phyloP scores from a whole-genome alignment of 2,329 filamentous ascomycete genomes.

The Zymoseptoria crescenta region DNA sequence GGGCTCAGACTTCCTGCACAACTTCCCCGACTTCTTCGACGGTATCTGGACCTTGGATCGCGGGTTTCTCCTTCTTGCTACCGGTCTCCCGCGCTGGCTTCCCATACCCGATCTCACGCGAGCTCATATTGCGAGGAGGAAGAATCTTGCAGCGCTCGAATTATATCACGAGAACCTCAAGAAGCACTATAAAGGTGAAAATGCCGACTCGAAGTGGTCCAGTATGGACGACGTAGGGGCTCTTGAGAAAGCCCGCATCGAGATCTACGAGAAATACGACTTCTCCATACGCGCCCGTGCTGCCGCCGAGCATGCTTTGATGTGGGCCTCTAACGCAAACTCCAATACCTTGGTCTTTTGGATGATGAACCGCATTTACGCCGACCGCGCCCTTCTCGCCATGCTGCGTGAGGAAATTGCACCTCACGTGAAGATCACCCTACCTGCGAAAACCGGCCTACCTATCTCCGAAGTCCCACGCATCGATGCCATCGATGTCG shows the following conservation, averaged over 20 bases:
- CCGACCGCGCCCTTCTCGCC: conserved; percentile 24
- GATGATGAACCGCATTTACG: conserved; percentile 32
- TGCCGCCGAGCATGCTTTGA: conserved; percentile 39
- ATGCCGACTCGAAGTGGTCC: conserved; percentile 28
- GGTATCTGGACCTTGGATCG: conserved; percentile 51
- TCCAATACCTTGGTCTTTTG: conserved; percentile 40
- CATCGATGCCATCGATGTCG: conserved; percentile 27
- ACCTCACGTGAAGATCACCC: conserved; percentile 22
- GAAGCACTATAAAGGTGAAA: conserved; percentile 22
- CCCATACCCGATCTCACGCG: conserved; percentile 45
- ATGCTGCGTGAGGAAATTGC: conserved; percentile 30
- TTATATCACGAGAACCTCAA: conserved; percentile 28
- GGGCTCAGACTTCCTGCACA: conserved; percentile 45
- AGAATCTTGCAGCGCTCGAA: conserved; percentile 20
- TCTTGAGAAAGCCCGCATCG: conserved; percentile 26
- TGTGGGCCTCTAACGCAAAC: conserved; percentile 51
- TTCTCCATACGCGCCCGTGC: conserved; percentile 28
- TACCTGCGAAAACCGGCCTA: conserved; percentile 25
- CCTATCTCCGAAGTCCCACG: conserved; percentile 27
- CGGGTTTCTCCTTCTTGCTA: conserved; percentile 46
- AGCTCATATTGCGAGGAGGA: conserved; percentile 36
- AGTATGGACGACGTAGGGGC: conserved; percentile 30
- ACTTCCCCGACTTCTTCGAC: conserved; percentile 45
- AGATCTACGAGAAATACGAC: conserved; percentile 26
- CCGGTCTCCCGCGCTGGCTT: conserved; percentile 49